phyloP scores from a whole-genome alignment of 129 eudicot genomes.

The Logfia minima region DNA sequence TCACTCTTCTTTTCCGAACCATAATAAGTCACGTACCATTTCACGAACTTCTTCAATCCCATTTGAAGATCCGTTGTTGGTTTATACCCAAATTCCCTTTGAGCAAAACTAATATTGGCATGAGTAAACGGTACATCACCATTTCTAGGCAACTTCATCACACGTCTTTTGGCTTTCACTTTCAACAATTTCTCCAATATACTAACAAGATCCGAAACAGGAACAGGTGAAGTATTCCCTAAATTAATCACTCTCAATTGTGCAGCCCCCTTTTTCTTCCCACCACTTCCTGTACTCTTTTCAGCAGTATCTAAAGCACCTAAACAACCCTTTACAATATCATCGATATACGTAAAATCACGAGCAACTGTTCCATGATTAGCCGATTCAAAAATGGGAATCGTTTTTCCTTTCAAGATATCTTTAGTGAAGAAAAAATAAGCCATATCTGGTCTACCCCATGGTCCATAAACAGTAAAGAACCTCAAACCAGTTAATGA shows the following conservation, averaged over 20 bases:
- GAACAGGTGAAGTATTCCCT: constrained; percentile 52
- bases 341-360: constrained; percentile 54
- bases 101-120: constrained; percentile 48
- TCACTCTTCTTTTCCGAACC: constrained; percentile 56
- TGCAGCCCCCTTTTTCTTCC: constrained; percentile 47
- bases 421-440: constrained; percentile 48
- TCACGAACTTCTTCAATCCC: constrained; percentile 53
- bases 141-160: constrained; percentile 54
- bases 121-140: constrained; percentile 58
- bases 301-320: constrained; percentile 57
- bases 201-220: constrained; percentile 41
- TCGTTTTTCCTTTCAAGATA: constrained; percentile 42
- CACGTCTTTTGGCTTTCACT: constrained; percentile 44
- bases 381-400: constrained; percentile 38
- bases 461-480: constrained; percentile 51
- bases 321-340: constrained; percentile 52
- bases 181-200: constrained; percentile 47
- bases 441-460: constrained; percentile 58
- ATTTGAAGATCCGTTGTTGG: constrained; percentile 48
- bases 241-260: constrained; percentile 47
- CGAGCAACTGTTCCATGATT: constrained; percentile 43
- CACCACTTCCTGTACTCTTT: constrained; percentile 56
- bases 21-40: constrained; percentile 52
- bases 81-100: constrained; percentile 50
- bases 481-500: constrained; percentile 49